Base-by-base conservation (phyloP, 306 rosid genomes). In the Glycine latifolia region DNA sequence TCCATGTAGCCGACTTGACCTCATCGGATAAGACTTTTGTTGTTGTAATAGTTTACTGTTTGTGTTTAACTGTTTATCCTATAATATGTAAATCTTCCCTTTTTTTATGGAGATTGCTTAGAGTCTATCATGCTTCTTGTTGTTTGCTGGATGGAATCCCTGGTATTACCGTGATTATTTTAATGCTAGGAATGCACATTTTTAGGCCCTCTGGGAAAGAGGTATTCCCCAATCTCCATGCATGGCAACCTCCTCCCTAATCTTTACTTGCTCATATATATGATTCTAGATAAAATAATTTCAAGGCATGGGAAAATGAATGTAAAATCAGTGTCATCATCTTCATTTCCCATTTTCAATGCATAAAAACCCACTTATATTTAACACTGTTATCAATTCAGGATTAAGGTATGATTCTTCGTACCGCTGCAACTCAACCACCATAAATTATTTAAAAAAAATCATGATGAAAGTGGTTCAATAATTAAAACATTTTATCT, bases 271-370 rank as follows among this genome's bases (percentile, higher is more conserved):
- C 14, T 59, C 58, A 8, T n/a, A 12, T 50, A 77, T 15, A 61
- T 75, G 37, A 49, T 49, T 76, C 58, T 60, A 12, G 48, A 49
- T 82, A 60, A 68, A 43, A 48, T 48, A 43, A 17, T 70, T 41
- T 37, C 33, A 20, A 12, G 73, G 70, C 82, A 17, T 70, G 41
- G 65, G 31, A 48, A n/a, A 70, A 52, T 12, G 48, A 76, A 17
- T 48, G 58, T 70, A 65, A 52, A 14, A 63, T 20, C 33, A 56
- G 62, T 56, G 49, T 54, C 2, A 15, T 65, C 3, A 53, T 55
- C 26, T 48, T 17, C n/a, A 37, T 48, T 67, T 68, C 31, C 48
- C 63, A 48, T 59, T 82, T 68, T 20, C 4, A 43, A 43, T 43
- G 47, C 47, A 43, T 43, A 0, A 43, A 43, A 43, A 43, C 47